Percentiles rank a stretch among this genome's conserved stretches.
Evolutionary conservation across 179 eudicot genomes (phyloP).

Genomic region (Gypsophila paniculata): DNA sequence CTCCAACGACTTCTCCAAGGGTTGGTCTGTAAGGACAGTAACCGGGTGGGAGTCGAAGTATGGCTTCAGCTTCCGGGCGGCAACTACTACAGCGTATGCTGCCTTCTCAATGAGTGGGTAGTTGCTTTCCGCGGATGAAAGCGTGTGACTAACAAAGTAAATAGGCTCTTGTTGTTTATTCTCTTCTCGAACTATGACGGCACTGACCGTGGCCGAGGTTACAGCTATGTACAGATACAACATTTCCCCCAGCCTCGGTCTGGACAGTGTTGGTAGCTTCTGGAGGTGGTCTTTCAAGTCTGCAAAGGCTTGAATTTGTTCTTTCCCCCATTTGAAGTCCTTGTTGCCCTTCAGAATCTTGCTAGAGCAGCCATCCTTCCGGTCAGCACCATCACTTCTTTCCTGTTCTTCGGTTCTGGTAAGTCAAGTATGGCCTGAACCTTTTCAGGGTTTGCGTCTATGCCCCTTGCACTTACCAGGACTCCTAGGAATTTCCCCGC

Average conservation of each 20-base stretch:
- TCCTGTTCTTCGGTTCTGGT: background rate
- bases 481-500: no score
- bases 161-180: background rate
- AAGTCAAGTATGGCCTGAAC: background rate
- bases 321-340: no score
- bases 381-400: background rate
- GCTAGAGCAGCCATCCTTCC: background rate
- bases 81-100: no score
- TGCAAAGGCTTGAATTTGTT: background rate
- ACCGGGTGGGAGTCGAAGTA: no score
- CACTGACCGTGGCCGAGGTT: background rate
- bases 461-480: no score
- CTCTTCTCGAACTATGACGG: background rate
- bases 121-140: background rate
- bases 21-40: no score
- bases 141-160: background rate
- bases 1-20: no score
- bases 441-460: no score
- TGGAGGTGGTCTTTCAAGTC: background rate
- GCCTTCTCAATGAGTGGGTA: background rate
- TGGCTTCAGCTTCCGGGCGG: background rate
- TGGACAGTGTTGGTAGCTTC: background rate
- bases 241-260: background rate
- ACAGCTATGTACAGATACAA: no score
- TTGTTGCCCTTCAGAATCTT: background rate